Evolutionary conservation across 2,329 filamentous ascomycete genomes (phyloP).

Genomic region (Colletotrichum godetiae): DNA sequence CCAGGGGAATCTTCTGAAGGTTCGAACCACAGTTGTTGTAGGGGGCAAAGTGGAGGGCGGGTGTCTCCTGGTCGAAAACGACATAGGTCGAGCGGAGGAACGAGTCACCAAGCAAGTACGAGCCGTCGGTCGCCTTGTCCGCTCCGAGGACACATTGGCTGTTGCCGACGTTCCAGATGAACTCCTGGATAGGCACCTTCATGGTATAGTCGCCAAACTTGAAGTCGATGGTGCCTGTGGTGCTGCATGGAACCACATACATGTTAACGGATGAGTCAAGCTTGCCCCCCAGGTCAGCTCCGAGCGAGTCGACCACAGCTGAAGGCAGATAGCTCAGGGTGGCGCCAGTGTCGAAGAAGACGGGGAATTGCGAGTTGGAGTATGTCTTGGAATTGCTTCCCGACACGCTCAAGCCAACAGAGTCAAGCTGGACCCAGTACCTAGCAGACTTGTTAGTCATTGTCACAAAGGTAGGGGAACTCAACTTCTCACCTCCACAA

Average conservation of each 20-base stretch:
- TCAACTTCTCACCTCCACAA: constrained; percentile 34
- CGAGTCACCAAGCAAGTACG: constrained; percentile 53
- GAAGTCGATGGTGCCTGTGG: constrained; percentile 57
- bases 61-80: constrained; percentile 44
- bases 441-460: constrained; percentile 36
- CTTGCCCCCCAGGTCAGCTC: constrained; percentile 56
- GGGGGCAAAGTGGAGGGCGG: constrained; percentile 41
- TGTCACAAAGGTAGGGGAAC: too few relatives aligned
- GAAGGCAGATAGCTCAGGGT: constrained; percentile 75
- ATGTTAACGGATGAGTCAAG: constrained; percentile 54
- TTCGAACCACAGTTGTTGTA: constrained; percentile 42
- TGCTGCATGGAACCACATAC: constrained; percentile 61
- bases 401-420: constrained; percentile 46
- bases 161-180: constrained; percentile 53
- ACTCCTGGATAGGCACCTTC: constrained; percentile 58
- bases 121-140: constrained; percentile 48
- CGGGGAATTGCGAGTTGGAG: constrained; percentile 50
- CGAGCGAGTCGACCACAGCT: constrained; percentile 59
- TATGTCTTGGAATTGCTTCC: constrained; percentile 41
- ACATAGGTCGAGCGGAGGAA: constrained; percentile 58
- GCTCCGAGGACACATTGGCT: constrained; percentile 59
- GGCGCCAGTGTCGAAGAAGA: constrained; percentile 74
- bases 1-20: constrained; percentile 39
- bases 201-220: constrained; percentile 58
- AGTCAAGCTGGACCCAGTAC: constrained; percentile 56